Evolutionary conservation across 163 green algal species (phyloP), one percentile per base, ranked within the genome.

Genomic region (Volvox carteri): DNA sequence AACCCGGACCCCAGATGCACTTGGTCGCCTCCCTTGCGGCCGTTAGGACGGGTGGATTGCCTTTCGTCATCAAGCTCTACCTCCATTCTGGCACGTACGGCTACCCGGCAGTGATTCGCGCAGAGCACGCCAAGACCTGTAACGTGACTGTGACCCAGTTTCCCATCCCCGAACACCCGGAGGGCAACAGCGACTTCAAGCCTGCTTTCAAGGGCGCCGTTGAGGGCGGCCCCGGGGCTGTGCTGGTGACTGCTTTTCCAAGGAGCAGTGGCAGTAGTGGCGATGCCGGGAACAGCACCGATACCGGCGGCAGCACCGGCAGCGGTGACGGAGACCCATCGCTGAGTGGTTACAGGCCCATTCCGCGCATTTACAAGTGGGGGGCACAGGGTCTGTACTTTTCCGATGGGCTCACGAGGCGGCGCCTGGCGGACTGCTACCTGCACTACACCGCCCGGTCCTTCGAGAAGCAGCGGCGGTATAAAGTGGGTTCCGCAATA

Each of bases 51-150:
- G 30, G 42, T 44, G 62, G 62, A 39, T 5, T 12, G 11, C 60
- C 79, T 33, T 86, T 86, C 44, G 42, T 78, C n/a, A 67, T 86
- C 79, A 86, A 86, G 79, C 62, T 86, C 0, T 86, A 86, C 79
- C n/a, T 78, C 16, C 67, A 78, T 42, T 77, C 54, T 30, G 65
- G 79, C 79, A 86, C 25, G 4, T 50, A 50, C 30, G 44, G 48
- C 48, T 14, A 5, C 8, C 75, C 75, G 1, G 75, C n/a, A 2
- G 75, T 21, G n/a, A 30, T 84, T 3, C 46, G 75, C 0, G 48
- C n/a, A 1, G n/a, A 19, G 30, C 75, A 84, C 50, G 75, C 48
- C 37, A 28, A 35, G 12, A 58, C 18, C 19, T 60, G 77, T 54
- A 85, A 73, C 78, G 58, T 25, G 54, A 85, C 41, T 5, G 39